Conservation (phyloP, 1,139 yeast genomes). For the Hyphopichia wangnamkhiaoensis region DNA sequence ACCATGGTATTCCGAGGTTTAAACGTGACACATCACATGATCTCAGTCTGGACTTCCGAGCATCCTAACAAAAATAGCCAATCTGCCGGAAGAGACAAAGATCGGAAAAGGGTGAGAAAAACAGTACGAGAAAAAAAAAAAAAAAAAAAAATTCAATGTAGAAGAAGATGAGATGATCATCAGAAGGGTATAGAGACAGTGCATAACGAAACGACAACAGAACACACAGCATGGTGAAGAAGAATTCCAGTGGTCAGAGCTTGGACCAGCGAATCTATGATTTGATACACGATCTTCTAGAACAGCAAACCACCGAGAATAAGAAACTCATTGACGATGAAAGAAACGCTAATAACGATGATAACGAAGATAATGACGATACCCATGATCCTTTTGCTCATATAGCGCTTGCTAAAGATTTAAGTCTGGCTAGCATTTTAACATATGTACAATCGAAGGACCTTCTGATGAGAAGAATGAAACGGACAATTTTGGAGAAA, state of each 20-base stretch:
- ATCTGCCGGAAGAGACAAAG: background rate
- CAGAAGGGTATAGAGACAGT: background rate
- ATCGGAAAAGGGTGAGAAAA: too few species aligned
- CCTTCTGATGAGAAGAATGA: conserved; percentile 64
- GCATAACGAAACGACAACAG: background rate
- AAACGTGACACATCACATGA: too few species aligned
- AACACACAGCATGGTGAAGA: conserved; percentile 14
- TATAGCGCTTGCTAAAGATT: conserved; percentile 62
- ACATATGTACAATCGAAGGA: conserved; percentile 62
- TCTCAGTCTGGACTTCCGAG: too few species aligned
- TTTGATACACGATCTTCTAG: conserved; percentile 51
- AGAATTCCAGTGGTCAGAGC: conserved; percentile 25
- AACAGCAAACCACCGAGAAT: conserved; percentile 50
- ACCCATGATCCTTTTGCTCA: conserved; percentile 35
- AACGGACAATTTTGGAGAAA: conserved; percentile 55
- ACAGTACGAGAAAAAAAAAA: too few species aligned
- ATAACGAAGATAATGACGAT: conserved; percentile 8
- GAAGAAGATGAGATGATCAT: background rate
- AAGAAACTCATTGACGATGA: conserved; percentile 20
- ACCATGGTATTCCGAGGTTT: too few species aligned
- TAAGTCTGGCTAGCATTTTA: conserved; percentile 51
- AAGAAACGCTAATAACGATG: conserved; percentile 13
- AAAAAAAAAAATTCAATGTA: background rate
- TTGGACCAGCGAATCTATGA: conserved; percentile 54
- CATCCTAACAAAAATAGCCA: too few species aligned